Evolutionary conservation across 345 rosid genomes (phyloP), one percentile per base, ranked within the genome.

Genomic region (Corchorus capsularis): DNA sequence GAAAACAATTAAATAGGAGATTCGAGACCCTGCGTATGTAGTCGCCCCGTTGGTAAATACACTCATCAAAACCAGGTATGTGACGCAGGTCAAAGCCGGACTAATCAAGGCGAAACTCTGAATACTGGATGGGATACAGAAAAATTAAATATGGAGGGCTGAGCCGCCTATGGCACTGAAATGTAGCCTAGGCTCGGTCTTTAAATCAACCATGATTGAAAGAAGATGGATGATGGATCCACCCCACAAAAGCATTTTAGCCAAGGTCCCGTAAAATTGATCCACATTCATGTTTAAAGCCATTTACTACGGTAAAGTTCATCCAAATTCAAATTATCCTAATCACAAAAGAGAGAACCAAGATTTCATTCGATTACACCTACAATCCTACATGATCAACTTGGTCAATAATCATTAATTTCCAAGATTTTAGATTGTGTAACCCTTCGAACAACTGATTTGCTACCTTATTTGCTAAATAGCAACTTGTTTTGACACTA

Each of bases 341-440:
- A 49, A 69, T 69, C 59, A 32, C 27, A 27, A 27, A 69, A 43
- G 16, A 34, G 45, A 67, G 45, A 69, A 69, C 41, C 45, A 46
- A 66, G 47, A 22, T 50, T 57, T 15, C 57, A 69, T 69, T 49
- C 32, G 59, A 32, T 50, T 43, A 69, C 27, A 17, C 45, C 71
- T 32, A 69, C 50, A 27, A 27, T 27, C 27, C 27, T 27, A 27
- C 27, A 27, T 27, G 27, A 67, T 67, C 55, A 67, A 46, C 54
- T 67, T 67, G 71, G 11, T 13, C 22, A 67, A 46, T 67, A 46
- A 46, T 67, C 71, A 67, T 46, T 67, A 67, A 46, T 20, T 67
- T 13, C 55, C 0, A 22, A 37, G 71, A 46, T 66, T 66, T 20
- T 20, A 32, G 39, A 52, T 32, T 8, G 15, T 32, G 60, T 39